Conservation (phyloP, 2,329 filamentous ascomycete species). For the Sporothrix globosa region DNA sequence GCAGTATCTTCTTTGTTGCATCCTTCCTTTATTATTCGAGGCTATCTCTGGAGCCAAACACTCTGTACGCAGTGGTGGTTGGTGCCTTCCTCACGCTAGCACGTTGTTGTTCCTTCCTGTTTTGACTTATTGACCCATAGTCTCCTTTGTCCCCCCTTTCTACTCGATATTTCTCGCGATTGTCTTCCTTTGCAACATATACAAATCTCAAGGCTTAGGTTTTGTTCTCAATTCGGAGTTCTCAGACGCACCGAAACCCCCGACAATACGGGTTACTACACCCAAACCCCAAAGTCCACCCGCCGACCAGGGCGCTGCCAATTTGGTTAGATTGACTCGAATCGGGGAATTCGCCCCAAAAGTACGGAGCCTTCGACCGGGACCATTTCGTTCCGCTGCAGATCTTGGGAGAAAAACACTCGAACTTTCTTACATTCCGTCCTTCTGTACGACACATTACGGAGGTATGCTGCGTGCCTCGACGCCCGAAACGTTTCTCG, state of each 20-base stretch:
- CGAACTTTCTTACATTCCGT: background rate
- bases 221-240: background rate
- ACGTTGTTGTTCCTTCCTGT: background rate
- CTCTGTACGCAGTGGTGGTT: background rate
- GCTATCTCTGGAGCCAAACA: background rate
- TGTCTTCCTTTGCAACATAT: background rate
- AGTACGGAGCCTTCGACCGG: background rate
- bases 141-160: background rate
- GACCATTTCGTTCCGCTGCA: slow-evolving; percentile 10
- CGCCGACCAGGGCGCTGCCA: background rate
- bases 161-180: background rate
- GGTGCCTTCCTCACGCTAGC: slow-evolving; percentile 14
- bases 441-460: no score
- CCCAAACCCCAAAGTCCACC: background rate
- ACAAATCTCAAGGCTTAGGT: background rate
- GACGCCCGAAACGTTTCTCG: background rate
- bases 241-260: background rate
- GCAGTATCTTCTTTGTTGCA: no score
- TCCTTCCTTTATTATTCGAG: background rate
- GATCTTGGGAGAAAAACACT: background rate
- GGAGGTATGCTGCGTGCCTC: no score
- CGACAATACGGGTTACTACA: background rate
- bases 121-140: background rate
- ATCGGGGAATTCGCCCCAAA: background rate
- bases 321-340: background rate